Base-by-base conservation (phyloP, 495 filamentous ascomycete species). In the Daldinia decipiens region DNA sequence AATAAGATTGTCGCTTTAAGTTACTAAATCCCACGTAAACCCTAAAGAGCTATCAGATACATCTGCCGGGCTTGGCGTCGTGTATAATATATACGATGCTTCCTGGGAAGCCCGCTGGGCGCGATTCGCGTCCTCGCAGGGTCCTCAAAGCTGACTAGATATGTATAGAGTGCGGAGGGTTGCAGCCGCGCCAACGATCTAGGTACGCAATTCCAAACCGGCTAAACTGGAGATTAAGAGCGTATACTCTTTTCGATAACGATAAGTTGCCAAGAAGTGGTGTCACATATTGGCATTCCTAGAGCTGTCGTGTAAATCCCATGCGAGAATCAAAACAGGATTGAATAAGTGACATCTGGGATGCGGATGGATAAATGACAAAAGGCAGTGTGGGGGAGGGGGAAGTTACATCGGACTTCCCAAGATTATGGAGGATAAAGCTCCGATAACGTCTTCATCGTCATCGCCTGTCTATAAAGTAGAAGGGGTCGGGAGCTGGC, bases 21-120 rank as follows among this genome's bases (percentile, higher is more conserved):
- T 24, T 61, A 45, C 62, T 62, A 62, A 62, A 72, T 59, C 59
- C 59, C 69, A 55, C 54, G 47, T 59, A 64, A 21, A 15, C 40
- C 45, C 64, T 57, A 51, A 63, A 63, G 29, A 59, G 56, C 58
- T 32, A 65, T n/a, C n/a, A 64, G 57, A 71, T 27, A 52, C 63
- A 78, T 78, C 76, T 76, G 74, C 76, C 76, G 76, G 51, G 57
- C 76, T 78, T 76, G 76, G 76, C 71, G 62, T 67, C 32, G 59
- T 66, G 53, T 71, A 70, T 64, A 62, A 76, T 76, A 73, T 73
- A 73, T 47, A 69, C 70, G 73, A 70, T 70, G 64, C 67, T 47
- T 57, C 58, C 32, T 64, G 38, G 47, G 65, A 59, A 50, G 59
- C 65, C 66, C 70, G 70, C 65, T 67, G 55, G 64, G 61, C 69